A percentile compares a stretch with the other conserved stretches of the same genome.
Conservation (phyloP, 176 grass and related monocot species). For the Thinopyrum elongatum region DNA sequence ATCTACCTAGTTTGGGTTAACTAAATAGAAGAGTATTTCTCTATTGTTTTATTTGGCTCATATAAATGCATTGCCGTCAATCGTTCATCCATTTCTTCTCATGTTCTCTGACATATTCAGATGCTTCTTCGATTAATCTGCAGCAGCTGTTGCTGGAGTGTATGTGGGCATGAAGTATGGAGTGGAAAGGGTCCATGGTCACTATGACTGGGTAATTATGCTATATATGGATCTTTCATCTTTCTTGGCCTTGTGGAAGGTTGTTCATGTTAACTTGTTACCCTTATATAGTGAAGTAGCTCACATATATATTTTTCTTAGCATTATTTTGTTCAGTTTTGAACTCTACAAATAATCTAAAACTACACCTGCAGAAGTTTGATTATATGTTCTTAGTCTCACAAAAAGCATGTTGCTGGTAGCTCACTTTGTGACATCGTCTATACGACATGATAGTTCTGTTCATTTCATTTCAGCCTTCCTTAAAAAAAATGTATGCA, state of each 20-base stretch:
- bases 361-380: too few relatives aligned
- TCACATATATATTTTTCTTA: too few relatives aligned
- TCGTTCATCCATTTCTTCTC: neutral
- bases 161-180: conserved; percentile 70
- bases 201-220: conserved; percentile 53
- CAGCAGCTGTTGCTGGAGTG: conserved; percentile 57
- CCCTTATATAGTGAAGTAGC: too few relatives aligned
- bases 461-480: too few relatives aligned
- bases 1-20: conserved; percentile 41
- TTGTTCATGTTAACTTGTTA: too few relatives aligned
- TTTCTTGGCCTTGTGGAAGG: neutral
- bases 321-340: too few relatives aligned
- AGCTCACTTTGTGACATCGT: neutral
- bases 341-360: too few relatives aligned
- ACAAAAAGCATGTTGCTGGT: conserved; percentile 2
- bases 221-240: neutral
- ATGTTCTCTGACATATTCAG: neutral
- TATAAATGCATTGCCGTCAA: neutral
- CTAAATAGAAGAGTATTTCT: neutral
- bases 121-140: neutral
- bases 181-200: conserved; percentile 56
- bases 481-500: too few relatives aligned
- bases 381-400: too few relatives aligned
- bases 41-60: neutral
- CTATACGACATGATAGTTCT: neutral